These are phyloP conservation scores for Hanseniaspora lindneri DNA, from an alignment of 805 yeast species.

Conservation along the genomic window DNA sequence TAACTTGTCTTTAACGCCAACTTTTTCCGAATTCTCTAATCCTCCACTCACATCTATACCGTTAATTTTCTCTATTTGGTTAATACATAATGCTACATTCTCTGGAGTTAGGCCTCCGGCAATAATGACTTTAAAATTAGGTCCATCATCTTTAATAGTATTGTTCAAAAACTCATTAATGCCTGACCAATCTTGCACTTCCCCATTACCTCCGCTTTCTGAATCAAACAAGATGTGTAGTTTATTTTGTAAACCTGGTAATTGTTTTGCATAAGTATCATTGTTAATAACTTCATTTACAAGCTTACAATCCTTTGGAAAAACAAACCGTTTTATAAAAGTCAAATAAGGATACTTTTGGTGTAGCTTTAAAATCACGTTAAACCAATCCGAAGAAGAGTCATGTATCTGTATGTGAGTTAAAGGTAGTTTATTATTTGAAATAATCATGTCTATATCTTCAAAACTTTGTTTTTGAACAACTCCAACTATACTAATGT, in stretches of 20 bases:
- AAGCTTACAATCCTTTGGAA: constrained; percentile 41
- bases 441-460: constrained; percentile 35
- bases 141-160: neutral
- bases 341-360: constrained; percentile 33
- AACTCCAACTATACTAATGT: constrained; percentile 58
- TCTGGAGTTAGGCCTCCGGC: constrained; percentile 85
- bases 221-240: constrained; percentile 64
- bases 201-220: constrained; percentile 87
- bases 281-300: constrained; percentile 26
- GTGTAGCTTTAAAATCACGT: constrained; percentile 15
- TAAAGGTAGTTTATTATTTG: constrained; percentile 42
- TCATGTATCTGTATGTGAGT: constrained; percentile 79
- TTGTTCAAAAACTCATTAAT: constrained; percentile 32
- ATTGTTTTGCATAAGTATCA: constrained; percentile 17
- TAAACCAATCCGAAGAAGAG: constrained; percentile 36
- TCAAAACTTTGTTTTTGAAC: constrained; percentile 68
- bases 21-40: constrained; percentile 45
- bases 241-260: constrained; percentile 28
- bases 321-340: constrained; percentile 49
- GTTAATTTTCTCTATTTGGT: constrained; percentile 40
- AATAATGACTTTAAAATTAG: constrained; percentile 37
- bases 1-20: constrained; percentile 55
- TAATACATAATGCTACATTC: constrained; percentile 50
- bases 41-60: constrained; percentile 97
- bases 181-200: constrained; percentile 50